Evolutionary conservation across 129 eudicot species (phyloP), one percentile per base, ranked within the genome.

Genomic region (Escallonia rubra): DNA sequence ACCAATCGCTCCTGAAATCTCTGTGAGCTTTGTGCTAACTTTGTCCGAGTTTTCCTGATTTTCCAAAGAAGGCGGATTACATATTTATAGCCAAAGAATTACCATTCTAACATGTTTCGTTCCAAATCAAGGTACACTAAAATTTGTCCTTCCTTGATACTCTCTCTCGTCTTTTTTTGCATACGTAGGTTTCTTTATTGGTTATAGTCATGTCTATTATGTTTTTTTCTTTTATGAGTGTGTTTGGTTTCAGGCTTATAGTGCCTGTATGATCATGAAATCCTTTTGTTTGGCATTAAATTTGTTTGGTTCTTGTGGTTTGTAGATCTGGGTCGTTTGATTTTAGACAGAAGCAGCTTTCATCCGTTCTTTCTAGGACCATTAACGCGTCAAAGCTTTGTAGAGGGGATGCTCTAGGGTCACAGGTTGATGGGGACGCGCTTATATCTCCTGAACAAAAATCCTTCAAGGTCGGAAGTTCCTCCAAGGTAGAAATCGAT

Each of bases 111-210:
- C 65, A 78, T 87, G 90, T 73, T 79, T 46, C 80, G 86, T 69
- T 84, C 90, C 65, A 84, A 79, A 84, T 84, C 95, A 67, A 87
- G 95, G 90, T 87, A 81, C 82, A 11, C 34, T 11, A 50, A 50
- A 6, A 50, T 0, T 11, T 3, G 14, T 8, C 34, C 23, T 34
- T 47, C 59, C 14, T 34, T 8, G 43, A n/a, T 14, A 57, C 55
- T 73, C 59, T 16, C 44, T 42, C 54, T 66, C 44, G 59, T 69
- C 40, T 67, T 67, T 50, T 53, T 23, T 68, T 66, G 48, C 8
- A 6, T 34, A 5, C 14, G 7, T 54, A 54, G 5, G n/a, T 54
- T 12, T 54, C 3, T 4, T 54, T 11, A 50, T 50, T 50, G 55
- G 55, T 50, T 50, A 8, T n/a, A 50, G 10, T 50, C 55, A 5